Percentiles rank a stretch among this genome's conserved stretches.
Evolutionary conservation across 208 protist genomes (phyloP).

Genomic region (Trypanosoma lewisi): DNA sequence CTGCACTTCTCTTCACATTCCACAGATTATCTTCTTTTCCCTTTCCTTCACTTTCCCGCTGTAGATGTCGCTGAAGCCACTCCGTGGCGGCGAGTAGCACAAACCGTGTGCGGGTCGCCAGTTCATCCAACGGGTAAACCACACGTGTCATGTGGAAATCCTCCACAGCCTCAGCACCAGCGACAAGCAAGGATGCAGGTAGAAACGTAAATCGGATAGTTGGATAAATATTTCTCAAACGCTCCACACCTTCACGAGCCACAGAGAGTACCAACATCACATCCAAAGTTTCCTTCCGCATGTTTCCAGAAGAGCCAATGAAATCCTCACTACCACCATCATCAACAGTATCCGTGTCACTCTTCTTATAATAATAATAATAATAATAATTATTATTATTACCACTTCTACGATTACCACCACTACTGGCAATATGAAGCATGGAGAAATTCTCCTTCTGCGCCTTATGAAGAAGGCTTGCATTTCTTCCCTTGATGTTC

Average conservation of each 20-base stretch:
- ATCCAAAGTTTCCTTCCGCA: background rate
- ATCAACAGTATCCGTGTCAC: background rate
- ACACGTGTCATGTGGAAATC: background rate
- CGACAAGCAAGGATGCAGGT: background rate
- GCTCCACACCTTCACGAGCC: constrained; percentile 2
- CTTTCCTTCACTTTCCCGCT: background rate
- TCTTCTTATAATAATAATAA: too few relatives aligned
- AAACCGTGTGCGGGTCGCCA: constrained; percentile 30
- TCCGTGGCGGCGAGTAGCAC: constrained; percentile 23
- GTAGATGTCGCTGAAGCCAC: background rate
- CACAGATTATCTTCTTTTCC: too few relatives aligned
- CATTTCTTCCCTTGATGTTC: background rate
- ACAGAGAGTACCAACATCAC: constrained; percentile 10
- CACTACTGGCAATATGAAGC: too few relatives aligned
- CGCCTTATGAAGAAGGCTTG: background rate
- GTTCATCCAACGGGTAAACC: constrained; percentile 34
- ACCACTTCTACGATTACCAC: background rate
- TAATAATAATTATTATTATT: constrained; percentile 16
- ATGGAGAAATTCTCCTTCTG: background rate
- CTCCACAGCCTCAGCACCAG: background rate
- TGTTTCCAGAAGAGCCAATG: too few relatives aligned
- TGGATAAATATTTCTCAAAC: constrained; percentile 18
- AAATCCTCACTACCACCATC: background rate
- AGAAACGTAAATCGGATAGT: constrained; percentile 13
- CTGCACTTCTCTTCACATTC: too few relatives aligned